Base-by-base conservation (phyloP, 2,329 filamentous ascomycete species). In the Zalaria obscura region DNA sequence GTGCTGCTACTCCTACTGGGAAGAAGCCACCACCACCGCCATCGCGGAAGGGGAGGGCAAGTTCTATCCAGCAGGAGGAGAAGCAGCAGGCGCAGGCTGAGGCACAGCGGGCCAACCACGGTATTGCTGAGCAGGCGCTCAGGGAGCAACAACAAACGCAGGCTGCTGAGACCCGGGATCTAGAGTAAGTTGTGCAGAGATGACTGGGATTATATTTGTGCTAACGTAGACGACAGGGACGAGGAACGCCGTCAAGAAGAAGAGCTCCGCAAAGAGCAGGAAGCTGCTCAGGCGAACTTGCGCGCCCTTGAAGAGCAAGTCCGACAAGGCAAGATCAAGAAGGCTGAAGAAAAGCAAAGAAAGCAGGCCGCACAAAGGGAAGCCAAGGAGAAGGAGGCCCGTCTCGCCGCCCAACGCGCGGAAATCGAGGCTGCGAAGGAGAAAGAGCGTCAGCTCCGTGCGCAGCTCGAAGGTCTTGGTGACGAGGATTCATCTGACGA, bases 221-320 rank as follows among this genome's bases (percentile, higher is more conserved):
- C 58, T 61, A 48, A 59, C 52, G 38, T 36, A 46, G 48, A 39
- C 36, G 40, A 37, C 53, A 95, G 87, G 70, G 69, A 80, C 46
- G 76, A 82, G 58, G 81, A 83, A 36, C 75, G 68, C 51, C 69
- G 73, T 40, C 82, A 89, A 59, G 86, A 94, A 59, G 77, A 83
- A 27, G 87, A 93, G 45, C 72, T 94, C 42, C 77, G 75, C 28
- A 77, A 73, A 50, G 87, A 95, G 62, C 81, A 81, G 41, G 76
- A 87, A 53, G 86, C 83, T 40, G 79, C 88, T 34, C 78, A 83
- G 52, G 83, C 83, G 47, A 85, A 88, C 39, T 73, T 96, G 25
- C 85, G 79, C 57, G 87, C 86, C 10, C 75, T 98, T 5, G 88
- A 98, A 62, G 87, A 96, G 58, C 87, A 95, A 61, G 87, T 96